A percentile compares a stretch with the other conserved stretches of the same genome.
These are phyloP conservation scores for Gypsophila paniculata DNA, from an alignment of 179 eudicot genomes.

Conservation along the genomic window DNA sequence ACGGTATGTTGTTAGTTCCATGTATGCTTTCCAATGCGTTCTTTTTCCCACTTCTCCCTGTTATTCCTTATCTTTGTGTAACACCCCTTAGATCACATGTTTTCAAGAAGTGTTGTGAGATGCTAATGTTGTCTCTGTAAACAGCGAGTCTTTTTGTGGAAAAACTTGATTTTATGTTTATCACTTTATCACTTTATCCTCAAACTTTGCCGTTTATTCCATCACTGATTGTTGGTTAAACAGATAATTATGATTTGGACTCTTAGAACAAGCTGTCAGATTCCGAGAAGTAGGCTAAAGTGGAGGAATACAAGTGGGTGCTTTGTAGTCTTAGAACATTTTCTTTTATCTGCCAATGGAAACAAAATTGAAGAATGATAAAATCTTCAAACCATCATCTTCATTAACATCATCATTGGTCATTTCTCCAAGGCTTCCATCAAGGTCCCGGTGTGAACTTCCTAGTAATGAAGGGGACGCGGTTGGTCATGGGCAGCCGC, in stretches of 20 bases:
- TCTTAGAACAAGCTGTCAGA: not conserved
- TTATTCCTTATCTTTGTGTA: not conserved
- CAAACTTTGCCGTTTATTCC: not conserved
- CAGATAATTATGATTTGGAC: no score
- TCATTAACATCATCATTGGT: not conserved
- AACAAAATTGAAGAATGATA: not conserved
- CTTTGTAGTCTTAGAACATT: not conserved
- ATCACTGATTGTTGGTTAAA: no score
- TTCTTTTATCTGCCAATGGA: not conserved
- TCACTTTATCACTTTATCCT: not conserved
- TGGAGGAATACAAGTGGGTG: not conserved
- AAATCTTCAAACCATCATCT: not conserved
- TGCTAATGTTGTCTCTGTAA: constrained; percentile 3
- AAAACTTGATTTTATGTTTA: not conserved
- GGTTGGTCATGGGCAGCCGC: not conserved
- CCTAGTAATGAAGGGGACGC: not conserved
- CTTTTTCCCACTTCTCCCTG: not conserved
- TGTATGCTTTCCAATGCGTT: constrained; percentile 16
- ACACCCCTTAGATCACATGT: constrained; percentile 2
- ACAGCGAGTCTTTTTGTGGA: not conserved
- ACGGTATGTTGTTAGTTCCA: constrained; percentile 53
- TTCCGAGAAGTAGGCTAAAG: not conserved
- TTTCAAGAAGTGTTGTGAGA: not conserved
- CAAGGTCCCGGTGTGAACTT: no score
- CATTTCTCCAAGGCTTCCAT: not conserved